Base-by-base conservation (phyloP, 176 grass and related monocot genomes). In the Triticum aestivum region DNA sequence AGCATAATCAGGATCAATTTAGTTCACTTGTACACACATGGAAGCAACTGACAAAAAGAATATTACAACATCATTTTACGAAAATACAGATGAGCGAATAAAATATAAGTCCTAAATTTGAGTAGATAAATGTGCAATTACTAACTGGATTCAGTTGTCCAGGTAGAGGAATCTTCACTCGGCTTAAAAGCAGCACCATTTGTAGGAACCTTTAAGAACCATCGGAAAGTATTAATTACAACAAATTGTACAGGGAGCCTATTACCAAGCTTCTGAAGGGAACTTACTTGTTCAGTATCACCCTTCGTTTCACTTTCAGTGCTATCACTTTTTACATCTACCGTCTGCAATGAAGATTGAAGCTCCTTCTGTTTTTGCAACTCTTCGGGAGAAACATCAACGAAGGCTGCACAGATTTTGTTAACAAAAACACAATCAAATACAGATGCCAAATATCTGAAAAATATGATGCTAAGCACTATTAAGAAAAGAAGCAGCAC, bases 311-410 rank as follows among this genome's bases (percentile, higher is more conserved):
- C 93, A 88, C 86, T 89, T 67, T 85, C 80, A 12, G 73, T 73
- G 42, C 66, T 89, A 61, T 74, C 88, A 82, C 11, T 77, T 67
- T 73, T 86, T 75, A 88, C 82, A 79, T 89, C 87, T 73, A 86
- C 82, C 14, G 89, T 85, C 75, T 96, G 86, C 64, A 88, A 71
- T 32, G 81, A 83, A 92, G 89, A 92, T 79, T 92, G 88, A 51
- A 84, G 82, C 56, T 95, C 81, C 73, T 88, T 94, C 70, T 94
- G 84, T 89, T 59, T 59, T 59, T 89, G 78, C 78, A 93, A 42
- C 54, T 95, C 94, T 84, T 99, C 97, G 1, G 89, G 90, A 81
- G 97, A 91, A 91, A 99, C 90, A 86, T 99, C 97, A 80, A 99
- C 97, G 47, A 99, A 99, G 54, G 94, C 97, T 99, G 91, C 87